A percentile compares a stretch with the other conserved stretches of the same genome.
Evolutionary conservation across 441 rosid species (phyloP).

Genomic region (Euphorbia schlechtendalii): DNA sequence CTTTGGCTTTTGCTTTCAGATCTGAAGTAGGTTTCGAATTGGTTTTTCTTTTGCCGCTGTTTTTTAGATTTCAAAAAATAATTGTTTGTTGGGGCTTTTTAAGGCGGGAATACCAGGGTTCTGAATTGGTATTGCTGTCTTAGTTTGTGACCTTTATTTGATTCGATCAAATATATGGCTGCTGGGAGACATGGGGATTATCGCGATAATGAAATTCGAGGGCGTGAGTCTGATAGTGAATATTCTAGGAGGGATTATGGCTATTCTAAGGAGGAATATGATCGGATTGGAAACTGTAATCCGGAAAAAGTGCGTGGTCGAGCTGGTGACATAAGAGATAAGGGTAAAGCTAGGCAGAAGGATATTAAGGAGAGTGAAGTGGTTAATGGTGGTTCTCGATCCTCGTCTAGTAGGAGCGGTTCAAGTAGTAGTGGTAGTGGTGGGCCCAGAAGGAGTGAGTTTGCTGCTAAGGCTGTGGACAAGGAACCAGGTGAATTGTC

Average conservation of each 20-base stretch:
- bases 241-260: constrained; percentile 41
- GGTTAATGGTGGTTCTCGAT: constrained; percentile 41
- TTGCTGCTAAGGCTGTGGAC: constrained; percentile 47
- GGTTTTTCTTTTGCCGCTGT: background rate
- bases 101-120: constrained; percentile 1
- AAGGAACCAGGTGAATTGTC: constrained; percentile 98
- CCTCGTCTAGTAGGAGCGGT: constrained; percentile 55
- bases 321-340: constrained; percentile 32
- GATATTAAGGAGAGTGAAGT: constrained; percentile 61
- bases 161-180: constrained; percentile 46
- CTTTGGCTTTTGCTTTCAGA: constrained; percentile 12
- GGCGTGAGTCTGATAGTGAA: constrained; percentile 48
- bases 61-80: constrained; percentile 1
- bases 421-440: constrained; percentile 51
- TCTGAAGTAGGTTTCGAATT: constrained; percentile 9
- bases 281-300: constrained; percentile 34
- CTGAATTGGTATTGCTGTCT: constrained; percentile 24
- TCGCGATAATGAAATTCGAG: constrained; percentile 58
- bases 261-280: constrained; percentile 42
- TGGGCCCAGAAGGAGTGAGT: constrained; percentile 35
- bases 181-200: constrained; percentile 79
- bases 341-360: constrained; percentile 51
- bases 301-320: too few species aligned
- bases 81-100: constrained; percentile 24
- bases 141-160: constrained; percentile 9